A percentile compares a stretch with the other conserved stretches of the same genome.
These are phyloP conservation scores for Tillandsia fasciculata DNA, from an alignment of 176 grass and related monocot species.

Conservation along the genomic window DNA sequence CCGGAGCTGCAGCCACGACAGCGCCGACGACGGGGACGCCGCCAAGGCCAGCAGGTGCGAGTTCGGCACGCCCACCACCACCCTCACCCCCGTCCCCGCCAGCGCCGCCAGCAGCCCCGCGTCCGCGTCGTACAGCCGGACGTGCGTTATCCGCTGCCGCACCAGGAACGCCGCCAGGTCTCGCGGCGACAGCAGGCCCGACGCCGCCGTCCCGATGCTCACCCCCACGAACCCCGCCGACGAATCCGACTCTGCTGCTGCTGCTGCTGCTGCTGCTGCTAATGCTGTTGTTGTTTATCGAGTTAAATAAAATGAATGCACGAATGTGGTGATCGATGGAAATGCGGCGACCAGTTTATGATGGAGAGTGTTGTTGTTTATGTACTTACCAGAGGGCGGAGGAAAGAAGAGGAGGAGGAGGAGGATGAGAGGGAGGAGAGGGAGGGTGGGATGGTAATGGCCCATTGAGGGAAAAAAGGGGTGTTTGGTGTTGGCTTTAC, in stretches of 20 bases:
- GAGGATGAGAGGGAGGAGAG: constrained; percentile 20
- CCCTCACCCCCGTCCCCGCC: constrained; percentile 38
- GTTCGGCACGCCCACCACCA: constrained; percentile 81
- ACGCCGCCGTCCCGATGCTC: constrained; percentile 71
- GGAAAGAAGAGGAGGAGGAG: constrained; percentile 15
- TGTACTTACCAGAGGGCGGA: too few species aligned
- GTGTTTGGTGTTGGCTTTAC: too few species aligned
- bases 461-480: constrained; percentile 32
- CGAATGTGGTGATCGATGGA: too few species aligned
- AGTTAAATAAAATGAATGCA: not conserved
- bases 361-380: too few species aligned
- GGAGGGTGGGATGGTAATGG: constrained; percentile 4
- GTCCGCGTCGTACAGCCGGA: constrained; percentile 88
- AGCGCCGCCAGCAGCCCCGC: constrained; percentile 55
- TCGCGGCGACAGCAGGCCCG: constrained; percentile 61
- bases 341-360: too few species aligned
- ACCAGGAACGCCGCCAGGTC: constrained; percentile 68
- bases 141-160: constrained; percentile 60
- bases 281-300: not conserved
- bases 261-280: constrained; percentile 7
- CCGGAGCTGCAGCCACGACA: constrained; percentile 54
- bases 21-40: constrained; percentile 50
- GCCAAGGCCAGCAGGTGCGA: constrained; percentile 86
- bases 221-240: constrained; percentile 53
- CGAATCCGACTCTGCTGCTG: not conserved